Evolutionary conservation across 805 yeast species (phyloP).

Genomic region (Starmerella apis): DNA sequence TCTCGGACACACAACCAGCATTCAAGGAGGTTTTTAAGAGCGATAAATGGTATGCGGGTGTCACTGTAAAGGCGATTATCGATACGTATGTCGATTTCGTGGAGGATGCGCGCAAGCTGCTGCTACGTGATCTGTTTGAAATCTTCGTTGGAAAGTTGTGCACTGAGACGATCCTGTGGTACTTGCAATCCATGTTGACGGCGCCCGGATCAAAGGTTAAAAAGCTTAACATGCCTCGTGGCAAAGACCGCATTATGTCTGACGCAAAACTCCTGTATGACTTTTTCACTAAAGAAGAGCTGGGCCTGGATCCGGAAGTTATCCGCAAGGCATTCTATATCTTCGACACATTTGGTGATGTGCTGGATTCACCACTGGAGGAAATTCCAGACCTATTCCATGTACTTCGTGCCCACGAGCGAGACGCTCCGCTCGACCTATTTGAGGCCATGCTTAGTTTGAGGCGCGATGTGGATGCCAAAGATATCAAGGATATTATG

Average conservation of each 20-base stretch:
- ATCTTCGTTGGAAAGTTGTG: constrained; percentile 44
- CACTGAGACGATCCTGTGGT: constrained; percentile 43
- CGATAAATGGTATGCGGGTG: constrained; percentile 56
- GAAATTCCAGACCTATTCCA: constrained; percentile 49
- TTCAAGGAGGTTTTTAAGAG: constrained; percentile 49
- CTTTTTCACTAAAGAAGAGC: constrained; percentile 40
- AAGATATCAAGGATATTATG: constrained; percentile 30
- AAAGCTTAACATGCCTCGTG: constrained; percentile 33
- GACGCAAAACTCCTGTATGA: constrained; percentile 51
- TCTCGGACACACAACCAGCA: constrained; percentile 59
- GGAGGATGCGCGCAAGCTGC: constrained; percentile 46
- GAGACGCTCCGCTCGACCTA: constrained; percentile 67
- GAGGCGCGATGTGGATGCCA: constrained; percentile 33
- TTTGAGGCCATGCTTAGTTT: constrained; percentile 50
- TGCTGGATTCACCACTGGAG: constrained; percentile 40
- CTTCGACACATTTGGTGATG: constrained; percentile 52
- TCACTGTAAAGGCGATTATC: constrained; percentile 49
- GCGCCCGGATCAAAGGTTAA: constrained; percentile 31
- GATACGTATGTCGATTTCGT: constrained; percentile 70
- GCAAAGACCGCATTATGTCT: constrained; percentile 43
- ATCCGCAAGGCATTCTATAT: constrained; percentile 45
- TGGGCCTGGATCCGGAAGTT: constrained; percentile 27
- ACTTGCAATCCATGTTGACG: constrained; percentile 39
- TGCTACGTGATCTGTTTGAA: constrained; percentile 46
- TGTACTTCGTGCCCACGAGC: constrained; percentile 51